Evolutionary conservation across 805 yeast genomes (phyloP).

Genomic region (Candida schatavii): DNA sequence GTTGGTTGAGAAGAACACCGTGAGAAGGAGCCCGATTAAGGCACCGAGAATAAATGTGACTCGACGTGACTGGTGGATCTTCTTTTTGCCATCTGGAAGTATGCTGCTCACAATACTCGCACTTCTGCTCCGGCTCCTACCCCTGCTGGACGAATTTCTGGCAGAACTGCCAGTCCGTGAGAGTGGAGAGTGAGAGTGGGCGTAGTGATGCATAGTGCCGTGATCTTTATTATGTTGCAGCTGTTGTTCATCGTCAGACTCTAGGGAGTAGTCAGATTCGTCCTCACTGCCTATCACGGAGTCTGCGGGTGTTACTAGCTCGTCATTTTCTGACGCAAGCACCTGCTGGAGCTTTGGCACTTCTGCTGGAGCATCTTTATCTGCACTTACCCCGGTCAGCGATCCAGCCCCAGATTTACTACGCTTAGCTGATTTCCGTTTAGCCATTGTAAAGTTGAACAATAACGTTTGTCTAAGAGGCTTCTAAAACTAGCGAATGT

Average conservation of each 20-base stretch:
- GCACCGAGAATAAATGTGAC: slow-evolving; percentile 70
- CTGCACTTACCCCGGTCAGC: background rate
- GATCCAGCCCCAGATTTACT: background rate
- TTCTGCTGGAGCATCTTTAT: background rate
- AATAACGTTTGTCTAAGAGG: background rate
- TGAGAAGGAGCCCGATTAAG: slow-evolving; percentile 60
- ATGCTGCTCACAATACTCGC: background rate
- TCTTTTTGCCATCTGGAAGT: background rate
- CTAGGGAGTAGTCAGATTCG: too few species aligned
- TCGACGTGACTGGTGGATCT: slow-evolving; percentile 49
- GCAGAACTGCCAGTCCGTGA: background rate
- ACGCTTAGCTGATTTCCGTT: slow-evolving; percentile 1
- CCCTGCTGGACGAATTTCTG: background rate
- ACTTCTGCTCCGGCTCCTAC: slow-evolving; percentile 1
- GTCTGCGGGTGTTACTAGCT: background rate
- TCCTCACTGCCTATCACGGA: background rate
- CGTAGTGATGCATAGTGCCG: background rate
- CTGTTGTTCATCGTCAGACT: too few species aligned
- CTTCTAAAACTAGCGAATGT: too few species aligned
- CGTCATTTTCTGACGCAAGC: background rate
- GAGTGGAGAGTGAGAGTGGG: background rate
- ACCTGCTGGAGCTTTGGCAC: background rate
- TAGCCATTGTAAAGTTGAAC: background rate
- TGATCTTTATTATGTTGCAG: too few species aligned
- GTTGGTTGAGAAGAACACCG: slow-evolving; percentile 53